A percentile compares a stretch with the other conserved stretches of the same genome.
phyloP scores from a whole-genome alignment of 2,329 filamentous ascomycete species.

The Ceratocystis colombiana region DNA sequence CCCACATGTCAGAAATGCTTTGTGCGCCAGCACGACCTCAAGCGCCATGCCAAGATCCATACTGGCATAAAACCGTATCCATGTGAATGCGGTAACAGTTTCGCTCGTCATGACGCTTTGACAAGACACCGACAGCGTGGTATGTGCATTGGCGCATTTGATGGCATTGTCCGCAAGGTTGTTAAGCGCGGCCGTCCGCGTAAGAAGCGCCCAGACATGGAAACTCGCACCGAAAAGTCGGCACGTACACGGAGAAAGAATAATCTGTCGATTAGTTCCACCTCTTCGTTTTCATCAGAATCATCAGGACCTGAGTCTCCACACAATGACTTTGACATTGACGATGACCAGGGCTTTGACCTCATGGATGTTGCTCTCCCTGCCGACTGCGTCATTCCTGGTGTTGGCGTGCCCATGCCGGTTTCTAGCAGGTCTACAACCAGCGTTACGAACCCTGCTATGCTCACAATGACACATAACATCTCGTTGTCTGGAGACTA shows the following conservation, averaged over 20 bases:
- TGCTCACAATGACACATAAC: slow-evolving; percentile 29
- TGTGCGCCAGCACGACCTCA: slow-evolving; percentile 91
- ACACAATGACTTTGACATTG: slow-evolving; percentile 38
- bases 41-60: slow-evolving; percentile 95
- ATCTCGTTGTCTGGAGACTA: slow-evolving; percentile 5
- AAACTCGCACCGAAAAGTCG: slow-evolving; percentile 49
- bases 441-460: slow-evolving; percentile 28
- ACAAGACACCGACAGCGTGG: slow-evolving; percentile 89
- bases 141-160: slow-evolving; percentile 92
- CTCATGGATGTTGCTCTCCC: slow-evolving; percentile 38
- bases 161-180: slow-evolving; percentile 55
- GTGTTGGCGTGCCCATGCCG: slow-evolving; percentile 22
- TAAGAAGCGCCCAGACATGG: slow-evolving; percentile 50
- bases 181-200: slow-evolving; percentile 55
- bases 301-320: slow-evolving; percentile 48
- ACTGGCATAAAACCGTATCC: slow-evolving; percentile 91
- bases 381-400: slow-evolving; percentile 24
- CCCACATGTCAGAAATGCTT: slow-evolving; percentile 92
- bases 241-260: slow-evolving; percentile 43
- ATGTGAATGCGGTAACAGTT: slow-evolving; percentile 88
- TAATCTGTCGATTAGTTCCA: slow-evolving; percentile 40
- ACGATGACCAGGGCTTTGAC: slow-evolving; percentile 37
- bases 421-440: background rate
- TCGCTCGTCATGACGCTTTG: slow-evolving; percentile 88
- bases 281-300: slow-evolving; percentile 41